Conservation (phyloP, 805 yeast species). For the Pichia californica region DNA sequence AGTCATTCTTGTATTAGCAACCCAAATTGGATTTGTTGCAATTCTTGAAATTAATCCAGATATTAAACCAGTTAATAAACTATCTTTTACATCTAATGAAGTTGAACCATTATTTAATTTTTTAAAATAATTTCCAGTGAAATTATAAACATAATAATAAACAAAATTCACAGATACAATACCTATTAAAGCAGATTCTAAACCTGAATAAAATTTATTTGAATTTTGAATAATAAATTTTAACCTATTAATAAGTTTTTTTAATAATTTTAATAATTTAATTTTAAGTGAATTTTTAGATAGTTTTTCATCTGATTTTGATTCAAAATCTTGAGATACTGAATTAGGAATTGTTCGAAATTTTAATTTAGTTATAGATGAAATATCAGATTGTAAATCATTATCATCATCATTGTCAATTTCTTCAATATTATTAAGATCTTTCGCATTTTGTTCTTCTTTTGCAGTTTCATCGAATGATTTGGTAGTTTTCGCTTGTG, state of each 20-base stretch:
- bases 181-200: conserved; percentile 83
- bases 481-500: conserved; percentile 53
- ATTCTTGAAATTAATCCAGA: conserved; percentile 84
- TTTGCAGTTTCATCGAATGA: background rate
- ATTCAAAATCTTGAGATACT: conserved; percentile 1
- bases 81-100: conserved; percentile 54
- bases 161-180: conserved; percentile 80
- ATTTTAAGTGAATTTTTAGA: background rate
- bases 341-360: conserved; percentile 4
- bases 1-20: conserved; percentile 85
- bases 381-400: background rate
- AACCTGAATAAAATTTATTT: conserved; percentile 70
- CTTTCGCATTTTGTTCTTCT: background rate
- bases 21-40: conserved; percentile 89
- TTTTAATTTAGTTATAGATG: conserved; percentile 9
- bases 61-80: conserved; percentile 71
- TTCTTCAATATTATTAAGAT: background rate
- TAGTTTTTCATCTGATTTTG: background rate
- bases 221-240: conserved; percentile 47
- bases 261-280: background rate
- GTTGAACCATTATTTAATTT: conserved; percentile 12
- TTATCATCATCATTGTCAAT: conserved; percentile 16
- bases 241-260: conserved; percentile 39
- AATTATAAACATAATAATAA: conserved; percentile 87
- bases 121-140: conserved; percentile 30